Base-by-base conservation (phyloP, 2,329 filamentous ascomycete species). In the Paramyrothecium sp. region DNA sequence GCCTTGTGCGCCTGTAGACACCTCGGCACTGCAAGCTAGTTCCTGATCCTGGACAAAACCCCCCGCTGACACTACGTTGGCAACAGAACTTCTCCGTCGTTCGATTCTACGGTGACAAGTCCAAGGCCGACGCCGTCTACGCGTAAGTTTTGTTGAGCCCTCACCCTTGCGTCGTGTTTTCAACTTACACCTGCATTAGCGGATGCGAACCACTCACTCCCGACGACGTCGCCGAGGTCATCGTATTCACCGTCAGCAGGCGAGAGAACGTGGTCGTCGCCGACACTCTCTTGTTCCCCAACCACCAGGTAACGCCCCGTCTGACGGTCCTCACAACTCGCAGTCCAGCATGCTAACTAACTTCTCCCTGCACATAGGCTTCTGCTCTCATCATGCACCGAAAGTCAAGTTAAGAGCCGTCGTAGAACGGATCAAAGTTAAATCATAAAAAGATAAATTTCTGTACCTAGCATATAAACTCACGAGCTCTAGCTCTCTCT, bases 221-320 rank as follows among this genome's bases (percentile, higher is more conserved):
- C 0, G 91, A 95, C 53, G 93, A 97, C 69, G 92, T 97, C 68
- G 93, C 93, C 13, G 93, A 97, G 76, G 82, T 96, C 30, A 81
- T 97, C 34, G 92, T 97, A 8, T 97, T 97, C 70, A 82, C 89
- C 2, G 92, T 90, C 3, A 89, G 89, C 3, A 84, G 93, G 67
- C 85, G 89, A 65, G 91, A 97, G 77, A 97, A 97, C 71, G 91
- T 97, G 5, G 91, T 97, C 20, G 75, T 97, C 64, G 93, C 93
- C 20, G 93, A 97, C 75, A 89, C 91, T 7, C 76, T 97, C 60
- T 80, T 97, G 54, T 97, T 89, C 75, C 93, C 93, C 5, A 95
- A 89, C 67, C 92, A 97, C 71, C 93, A 97, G 84, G 92, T 92
- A 62, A 60, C 68, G 41, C 13, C 21, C 10, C 26, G 26, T 30